These are phyloP conservation scores for Yarrowia alimentaria DNA, from an alignment of 805 yeast genomes.

Conservation along the genomic window DNA sequence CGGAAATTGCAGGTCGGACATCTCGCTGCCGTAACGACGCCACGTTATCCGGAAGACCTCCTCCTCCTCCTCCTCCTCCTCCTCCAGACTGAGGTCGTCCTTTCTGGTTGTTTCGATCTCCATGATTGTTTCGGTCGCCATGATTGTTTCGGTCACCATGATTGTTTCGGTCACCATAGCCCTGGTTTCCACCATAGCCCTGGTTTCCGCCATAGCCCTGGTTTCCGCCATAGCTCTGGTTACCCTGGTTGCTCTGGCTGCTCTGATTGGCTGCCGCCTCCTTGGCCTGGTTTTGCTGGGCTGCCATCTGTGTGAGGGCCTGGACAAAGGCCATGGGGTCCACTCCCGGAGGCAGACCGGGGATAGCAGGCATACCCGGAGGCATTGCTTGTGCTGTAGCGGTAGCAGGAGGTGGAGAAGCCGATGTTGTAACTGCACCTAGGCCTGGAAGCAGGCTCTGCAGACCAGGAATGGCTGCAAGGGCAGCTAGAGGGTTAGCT, in stretches of 20 bases:
- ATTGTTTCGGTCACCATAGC: not conserved
- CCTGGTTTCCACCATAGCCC: not conserved
- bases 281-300: not conserved
- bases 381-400: not conserved
- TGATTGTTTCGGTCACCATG: conserved; percentile 1
- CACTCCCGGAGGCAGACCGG: conserved; percentile 7
- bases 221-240: not conserved
- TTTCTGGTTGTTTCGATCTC: not conserved
- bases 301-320: conserved; percentile 14
- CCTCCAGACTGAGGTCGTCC: too few species aligned
- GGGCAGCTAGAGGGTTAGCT: conserved; percentile 14
- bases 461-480: conserved; percentile 15
- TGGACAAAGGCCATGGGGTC: conserved; percentile 23
- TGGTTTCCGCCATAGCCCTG: not conserved
- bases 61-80: too few species aligned
- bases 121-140: not conserved
- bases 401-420: conserved; percentile 2
- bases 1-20: conserved; percentile 8
- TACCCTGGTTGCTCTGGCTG: not conserved
- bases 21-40: conserved; percentile 7
- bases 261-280: too few species aligned
- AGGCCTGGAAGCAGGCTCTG: conserved; percentile 2
- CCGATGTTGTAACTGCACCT: too few species aligned
- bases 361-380: conserved; percentile 1
- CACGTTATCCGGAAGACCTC: too few species aligned